Evolutionary conservation across 1,139 yeast species (phyloP).

Genomic region (Keqinozyma sinolaborantium): DNA sequence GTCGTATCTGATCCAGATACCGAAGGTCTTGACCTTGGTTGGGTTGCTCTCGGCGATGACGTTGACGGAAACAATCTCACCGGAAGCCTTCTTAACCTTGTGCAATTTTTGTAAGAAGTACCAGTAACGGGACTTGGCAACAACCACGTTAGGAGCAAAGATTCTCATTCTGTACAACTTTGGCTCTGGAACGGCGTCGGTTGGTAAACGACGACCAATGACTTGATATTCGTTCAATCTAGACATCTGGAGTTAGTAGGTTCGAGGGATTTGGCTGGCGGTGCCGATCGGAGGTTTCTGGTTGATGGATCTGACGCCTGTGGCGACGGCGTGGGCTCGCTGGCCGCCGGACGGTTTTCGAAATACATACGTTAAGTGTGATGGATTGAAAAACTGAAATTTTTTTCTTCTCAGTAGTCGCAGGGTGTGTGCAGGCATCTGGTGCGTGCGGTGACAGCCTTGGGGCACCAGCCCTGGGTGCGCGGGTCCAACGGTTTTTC

Average conservation of each 20-base stretch:
- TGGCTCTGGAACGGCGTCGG: slow-evolving; percentile 98
- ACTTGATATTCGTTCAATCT: slow-evolving; percentile 99
- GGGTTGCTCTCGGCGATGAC: slow-evolving; percentile 92
- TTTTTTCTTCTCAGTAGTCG: background rate
- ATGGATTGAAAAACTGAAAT: background rate
- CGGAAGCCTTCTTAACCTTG: slow-evolving; percentile 99
- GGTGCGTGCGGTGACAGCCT: no score
- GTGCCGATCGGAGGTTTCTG: no score
- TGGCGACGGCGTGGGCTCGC: no score
- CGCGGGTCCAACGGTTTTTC: no score
- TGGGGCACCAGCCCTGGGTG: background rate
- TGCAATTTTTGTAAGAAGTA: slow-evolving; percentile 98
- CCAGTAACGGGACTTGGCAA: slow-evolving; percentile 99
- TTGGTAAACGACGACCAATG: slow-evolving; percentile 99
- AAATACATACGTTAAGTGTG: background rate
- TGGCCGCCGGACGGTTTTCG: no score
- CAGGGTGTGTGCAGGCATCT: background rate
- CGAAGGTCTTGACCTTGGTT: slow-evolving; percentile 99
- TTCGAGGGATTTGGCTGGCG: no score
- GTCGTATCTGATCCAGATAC: slow-evolving; percentile 99
- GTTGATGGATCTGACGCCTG: no score
- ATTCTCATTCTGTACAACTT: slow-evolving; percentile 99
- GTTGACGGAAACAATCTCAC: slow-evolving; percentile 96
- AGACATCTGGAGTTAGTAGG: slow-evolving; percentile 61
- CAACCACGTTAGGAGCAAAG: slow-evolving; percentile 98